Percentiles rank a stretch among this genome's conserved stretches.
Evolutionary conservation across 108 stramenopile species (phyloP).

Genomic region (Nitzschia putrida): DNA sequence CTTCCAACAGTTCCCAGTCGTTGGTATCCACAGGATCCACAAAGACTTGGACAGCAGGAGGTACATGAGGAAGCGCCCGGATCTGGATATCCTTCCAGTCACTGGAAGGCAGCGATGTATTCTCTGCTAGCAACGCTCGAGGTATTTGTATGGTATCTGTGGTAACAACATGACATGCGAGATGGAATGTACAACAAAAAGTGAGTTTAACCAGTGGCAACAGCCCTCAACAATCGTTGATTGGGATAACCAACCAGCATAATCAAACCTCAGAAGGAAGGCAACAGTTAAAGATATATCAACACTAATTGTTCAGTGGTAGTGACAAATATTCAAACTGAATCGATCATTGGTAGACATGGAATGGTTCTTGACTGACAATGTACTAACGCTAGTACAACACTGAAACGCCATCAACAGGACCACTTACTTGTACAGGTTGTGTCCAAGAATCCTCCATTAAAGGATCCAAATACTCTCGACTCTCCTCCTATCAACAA

Average conservation of each 20-base stretch:
- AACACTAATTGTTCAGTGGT: conserved; percentile 44
- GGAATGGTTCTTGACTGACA: not conserved
- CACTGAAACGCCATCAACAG: not conserved
- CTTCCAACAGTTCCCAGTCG: conserved; percentile 82
- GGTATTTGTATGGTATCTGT: conserved; percentile 34
- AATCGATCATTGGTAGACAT: conserved; percentile 41
- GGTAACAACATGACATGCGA: no score
- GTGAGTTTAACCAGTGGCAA: conserved; percentile 2
- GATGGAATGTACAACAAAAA: no score
- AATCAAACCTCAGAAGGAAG: conserved; percentile 54
- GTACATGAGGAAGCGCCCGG: conserved; percentile 40
- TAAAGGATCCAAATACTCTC: conserved; percentile 60
- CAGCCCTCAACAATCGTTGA: not conserved
- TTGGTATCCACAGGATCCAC: conserved; percentile 65
- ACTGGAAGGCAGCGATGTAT: conserved; percentile 17
- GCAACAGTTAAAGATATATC: conserved; percentile 49
- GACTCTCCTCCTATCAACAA: conserved; percentile 22
- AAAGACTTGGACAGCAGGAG: conserved; percentile 39
- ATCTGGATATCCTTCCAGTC: conserved; percentile 46
- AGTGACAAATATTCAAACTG: conserved; percentile 52
- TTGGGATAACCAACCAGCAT: not conserved
- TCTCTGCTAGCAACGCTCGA: conserved; percentile 19
- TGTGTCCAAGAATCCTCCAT: conserved; percentile 53
- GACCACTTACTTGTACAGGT: conserved; percentile 1
- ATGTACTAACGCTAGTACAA: no score